Conservation (phyloP, 2,329 filamentous ascomycete genomes). For the Fusarium stilboides region DNA sequence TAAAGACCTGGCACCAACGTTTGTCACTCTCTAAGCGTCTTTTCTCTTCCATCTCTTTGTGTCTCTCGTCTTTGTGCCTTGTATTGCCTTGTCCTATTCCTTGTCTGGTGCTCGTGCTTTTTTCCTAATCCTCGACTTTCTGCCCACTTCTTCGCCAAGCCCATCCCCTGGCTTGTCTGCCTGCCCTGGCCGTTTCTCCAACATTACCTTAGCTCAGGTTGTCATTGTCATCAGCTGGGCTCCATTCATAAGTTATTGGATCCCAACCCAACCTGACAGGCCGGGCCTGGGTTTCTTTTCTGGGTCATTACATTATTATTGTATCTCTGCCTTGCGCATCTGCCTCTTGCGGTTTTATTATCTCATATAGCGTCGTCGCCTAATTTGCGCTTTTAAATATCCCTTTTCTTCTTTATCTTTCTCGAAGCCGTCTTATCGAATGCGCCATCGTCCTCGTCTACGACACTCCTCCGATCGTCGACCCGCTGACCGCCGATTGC, state of each 20-base stretch:
- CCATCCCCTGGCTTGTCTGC: constrained; percentile 23
- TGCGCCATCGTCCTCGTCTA: constrained; percentile 37
- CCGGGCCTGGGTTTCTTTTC: constrained; percentile 9
- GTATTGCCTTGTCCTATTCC: constrained; percentile 19
- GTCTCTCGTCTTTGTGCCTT: constrained; percentile 25
- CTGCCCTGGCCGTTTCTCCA: constrained; percentile 25
- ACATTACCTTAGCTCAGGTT: constrained; percentile 22
- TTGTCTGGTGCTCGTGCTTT: constrained; percentile 21
- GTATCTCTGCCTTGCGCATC: constrained; percentile 11
- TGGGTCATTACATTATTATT: constrained; percentile 11
- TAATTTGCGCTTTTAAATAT: constrained; percentile 1
- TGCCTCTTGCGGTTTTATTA: constrained; percentile 18
- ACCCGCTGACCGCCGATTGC: constrained; percentile 45
- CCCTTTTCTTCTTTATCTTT: neutral
- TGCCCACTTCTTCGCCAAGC: constrained; percentile 41
- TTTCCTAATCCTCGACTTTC: constrained; percentile 21
- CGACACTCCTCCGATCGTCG: constrained; percentile 29
- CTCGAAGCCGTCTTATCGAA: constrained; percentile 12
- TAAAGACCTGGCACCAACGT: constrained; percentile 24
- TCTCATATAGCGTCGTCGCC: constrained; percentile 3
- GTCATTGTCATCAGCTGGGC: constrained; percentile 43
- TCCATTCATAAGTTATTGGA: constrained; percentile 36
- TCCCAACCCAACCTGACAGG: constrained; percentile 35
- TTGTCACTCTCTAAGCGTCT: constrained; percentile 18
- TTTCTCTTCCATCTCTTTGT: constrained; percentile 3